These are phyloP conservation scores for Penicillium taxi DNA, from an alignment of 495 filamentous ascomycete genomes.

Conservation along the genomic window DNA sequence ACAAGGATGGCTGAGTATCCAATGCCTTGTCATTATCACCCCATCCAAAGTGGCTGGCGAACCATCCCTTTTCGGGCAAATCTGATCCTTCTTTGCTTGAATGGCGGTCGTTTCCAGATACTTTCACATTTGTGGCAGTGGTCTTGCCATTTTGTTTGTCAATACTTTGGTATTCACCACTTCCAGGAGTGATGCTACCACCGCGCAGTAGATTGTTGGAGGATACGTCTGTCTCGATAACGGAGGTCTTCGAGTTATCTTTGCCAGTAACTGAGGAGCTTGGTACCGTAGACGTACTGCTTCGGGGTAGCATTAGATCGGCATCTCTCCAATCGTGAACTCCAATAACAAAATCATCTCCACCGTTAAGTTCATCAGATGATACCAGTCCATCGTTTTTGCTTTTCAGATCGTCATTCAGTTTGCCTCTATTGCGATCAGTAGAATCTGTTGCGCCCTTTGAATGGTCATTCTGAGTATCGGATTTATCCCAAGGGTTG, in stretches of 20 bases:
- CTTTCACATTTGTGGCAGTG: slow-evolving; percentile 12
- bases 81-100: slow-evolving; percentile 1
- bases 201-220: slow-evolving; percentile 45
- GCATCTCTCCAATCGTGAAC: slow-evolving; percentile 91
- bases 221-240: slow-evolving; percentile 21
- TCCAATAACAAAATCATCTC: slow-evolving; percentile 80
- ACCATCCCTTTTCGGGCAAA: slow-evolving; percentile 25
- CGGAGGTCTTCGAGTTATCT: slow-evolving; percentile 18
- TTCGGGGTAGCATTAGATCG: slow-evolving; percentile 52
- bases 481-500: slow-evolving; percentile 54
- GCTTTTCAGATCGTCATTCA: slow-evolving; percentile 7
- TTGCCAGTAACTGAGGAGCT: slow-evolving; percentile 18
- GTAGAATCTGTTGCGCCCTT: slow-evolving; percentile 8
- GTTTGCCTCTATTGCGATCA: slow-evolving; percentile 9
- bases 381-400: slow-evolving; percentile 8
- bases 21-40: slow-evolving; percentile 10
- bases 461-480: slow-evolving; percentile 18
- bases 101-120: slow-evolving; percentile 4
- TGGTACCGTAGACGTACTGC: slow-evolving; percentile 20
- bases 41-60: slow-evolving; percentile 33
- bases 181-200: slow-evolving; percentile 68
- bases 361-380: slow-evolving; percentile 24
- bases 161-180: slow-evolving; percentile 57
- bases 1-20: slow-evolving; percentile 9
- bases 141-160: slow-evolving; percentile 22